Conservation (phyloP, 2,329 filamentous ascomycete genomes). For the Colletotrichum phormii region DNA sequence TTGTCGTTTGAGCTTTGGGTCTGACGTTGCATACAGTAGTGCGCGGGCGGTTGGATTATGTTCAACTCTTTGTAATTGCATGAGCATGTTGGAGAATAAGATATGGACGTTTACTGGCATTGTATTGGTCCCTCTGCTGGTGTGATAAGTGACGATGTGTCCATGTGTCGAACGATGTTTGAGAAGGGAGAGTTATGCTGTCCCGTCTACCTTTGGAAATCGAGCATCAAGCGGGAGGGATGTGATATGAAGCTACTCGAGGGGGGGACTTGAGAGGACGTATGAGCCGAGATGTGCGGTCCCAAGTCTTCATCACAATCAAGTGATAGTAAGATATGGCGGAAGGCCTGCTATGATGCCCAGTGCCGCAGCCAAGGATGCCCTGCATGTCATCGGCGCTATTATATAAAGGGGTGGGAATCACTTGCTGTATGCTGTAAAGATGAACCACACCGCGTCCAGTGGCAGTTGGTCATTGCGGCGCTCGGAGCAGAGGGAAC, state of each 20-base stretch:
- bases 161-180: background rate
- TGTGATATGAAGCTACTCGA: background rate
- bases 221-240: background rate
- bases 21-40: conserved; percentile 11
- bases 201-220: background rate
- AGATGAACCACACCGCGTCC: too few species aligned
- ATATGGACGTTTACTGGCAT: background rate
- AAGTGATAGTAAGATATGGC: too few species aligned
- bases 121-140: background rate
- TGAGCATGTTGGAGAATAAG: conserved; percentile 19
- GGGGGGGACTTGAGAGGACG: too few species aligned
- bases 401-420: too few species aligned
- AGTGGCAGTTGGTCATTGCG: too few species aligned
- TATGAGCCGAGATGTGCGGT: too few species aligned
- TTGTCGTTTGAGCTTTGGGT: conserved; percentile 7
- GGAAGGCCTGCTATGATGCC: too few species aligned
- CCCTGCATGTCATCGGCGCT: too few species aligned
- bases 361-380: too few species aligned
- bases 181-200: background rate
- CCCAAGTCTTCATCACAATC: too few species aligned
- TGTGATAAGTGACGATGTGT: background rate
- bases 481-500: too few species aligned
- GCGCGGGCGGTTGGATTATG: conserved; percentile 9
- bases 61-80: conserved; percentile 22
- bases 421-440: too few species aligned